A percentile compares a stretch with the other conserved stretches of the same genome.
These are phyloP conservation scores for Adansonia gregorii DNA, from an alignment of 441 rosid genomes.

Conservation along the genomic window DNA sequence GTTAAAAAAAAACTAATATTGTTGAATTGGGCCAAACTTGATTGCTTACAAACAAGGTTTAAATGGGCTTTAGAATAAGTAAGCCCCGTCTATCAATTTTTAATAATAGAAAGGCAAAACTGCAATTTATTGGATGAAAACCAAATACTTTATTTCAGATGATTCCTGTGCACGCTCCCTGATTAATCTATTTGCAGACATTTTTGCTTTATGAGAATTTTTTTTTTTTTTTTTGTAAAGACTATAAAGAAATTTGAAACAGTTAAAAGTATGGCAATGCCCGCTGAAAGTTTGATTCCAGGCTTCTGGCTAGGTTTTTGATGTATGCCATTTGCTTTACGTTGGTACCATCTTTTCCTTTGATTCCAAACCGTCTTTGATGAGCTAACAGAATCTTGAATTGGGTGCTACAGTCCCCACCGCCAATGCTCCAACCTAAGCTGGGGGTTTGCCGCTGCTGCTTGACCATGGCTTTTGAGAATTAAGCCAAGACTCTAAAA, in stretches of 20 bases:
- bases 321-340: background rate
- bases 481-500: background rate
- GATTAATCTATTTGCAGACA: background rate
- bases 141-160: background rate
- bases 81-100: background rate
- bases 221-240: background rate
- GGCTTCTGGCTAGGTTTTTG: constrained; percentile 13
- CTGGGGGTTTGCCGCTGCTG: background rate
- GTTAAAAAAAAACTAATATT: too few species aligned
- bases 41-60: background rate
- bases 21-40: background rate
- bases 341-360: background rate
- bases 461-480: background rate
- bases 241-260: background rate
- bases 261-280: background rate
- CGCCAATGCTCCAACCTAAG: background rate
- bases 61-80: background rate
- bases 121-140: background rate
- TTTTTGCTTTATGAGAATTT: background rate
- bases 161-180: background rate
- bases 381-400: background rate
- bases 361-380: background rate
- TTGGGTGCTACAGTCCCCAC: background rate
- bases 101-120: too few species aligned
- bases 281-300: constrained; percentile 18